Evolutionary conservation across 768 basidiomycete species (phyloP), one percentile per base, ranked within the genome.

Genomic region (Hygrophoropsis aurantiaca): DNA sequence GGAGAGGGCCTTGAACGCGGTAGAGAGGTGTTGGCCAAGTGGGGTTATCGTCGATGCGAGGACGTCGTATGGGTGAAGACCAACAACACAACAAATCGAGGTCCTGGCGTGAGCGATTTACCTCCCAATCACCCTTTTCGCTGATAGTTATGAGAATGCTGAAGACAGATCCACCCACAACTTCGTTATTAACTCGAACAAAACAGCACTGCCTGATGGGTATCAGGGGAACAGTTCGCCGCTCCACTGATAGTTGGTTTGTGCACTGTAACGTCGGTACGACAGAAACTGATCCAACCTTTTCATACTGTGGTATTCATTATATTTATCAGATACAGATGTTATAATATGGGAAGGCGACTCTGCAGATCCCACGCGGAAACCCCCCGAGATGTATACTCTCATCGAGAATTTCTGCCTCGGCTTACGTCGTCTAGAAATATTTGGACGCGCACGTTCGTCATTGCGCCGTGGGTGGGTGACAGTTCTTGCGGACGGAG

Each of bases 51-150:
- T 35, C 70, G 97, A 42, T 97, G 93, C 58, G 97, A 99, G 59
- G 97, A 99, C 61, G 90, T 99, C n/a, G 90, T 97, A 4, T 98
- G 94, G 94, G 87, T 97, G 46, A 93, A 92, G 71, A 94, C 92
- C 38, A 99, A 97, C 62, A 78, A 77, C 49, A 74, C 68, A 18
- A 76, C 71, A 19, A 87, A 88, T 62, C 74, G 74, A 13, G 89
- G 89, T 2, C 85, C 91, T 44, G 89, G 87, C 46, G 87, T 88
- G 61, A 58, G 83, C 72, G 13, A 35, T 41, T 15, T 6, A 13
- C 27, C 27, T 35, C 35, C 15, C 33, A 8, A 43, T 18, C 11
- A 19, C 24, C 21, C 21, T 11, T 11, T n/a, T 26, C n/a, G n/a
- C 30, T 23, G 13, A 27, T 20, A 16, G 26, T 44, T 41, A 15